These are phyloP conservation scores for Stachybotrys chlorohalonatus DNA, from an alignment of 2,329 filamentous ascomycete species.

Conservation along the genomic window DNA sequence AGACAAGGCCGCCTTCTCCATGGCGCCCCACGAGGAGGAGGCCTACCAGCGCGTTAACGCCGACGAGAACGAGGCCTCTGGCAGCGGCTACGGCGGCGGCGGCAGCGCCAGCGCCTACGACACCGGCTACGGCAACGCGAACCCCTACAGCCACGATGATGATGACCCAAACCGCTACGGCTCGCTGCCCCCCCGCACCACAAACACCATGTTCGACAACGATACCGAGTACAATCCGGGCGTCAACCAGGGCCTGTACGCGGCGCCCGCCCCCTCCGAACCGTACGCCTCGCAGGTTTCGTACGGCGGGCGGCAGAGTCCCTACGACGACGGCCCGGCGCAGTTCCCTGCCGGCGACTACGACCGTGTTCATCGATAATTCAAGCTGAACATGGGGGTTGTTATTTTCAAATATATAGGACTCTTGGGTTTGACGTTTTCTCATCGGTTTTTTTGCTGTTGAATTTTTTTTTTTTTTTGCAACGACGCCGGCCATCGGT, in stretches of 20 bases:
- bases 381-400: background rate
- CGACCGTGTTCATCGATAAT: slow-evolving; percentile 35
- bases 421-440: background rate
- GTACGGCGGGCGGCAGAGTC: slow-evolving; percentile 21
- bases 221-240: slow-evolving; percentile 38
- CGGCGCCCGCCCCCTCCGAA: slow-evolving; percentile 13
- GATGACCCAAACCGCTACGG: slow-evolving; percentile 31
- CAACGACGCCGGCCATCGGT: background rate
- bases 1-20: slow-evolving; percentile 61
- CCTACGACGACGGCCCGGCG: slow-evolving; percentile 38
- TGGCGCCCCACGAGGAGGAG: slow-evolving; percentile 57
- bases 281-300: slow-evolving; percentile 17
- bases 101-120: slow-evolving; percentile 21
- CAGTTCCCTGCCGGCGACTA: slow-evolving; percentile 52
- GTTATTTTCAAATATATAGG: no score
- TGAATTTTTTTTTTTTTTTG: background rate
- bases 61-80: slow-evolving; percentile 37
- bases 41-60: slow-evolving; percentile 53
- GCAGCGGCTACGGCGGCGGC: slow-evolving; percentile 20
- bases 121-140: slow-evolving; percentile 24
- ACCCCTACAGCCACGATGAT: slow-evolving; percentile 28
- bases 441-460: background rate
- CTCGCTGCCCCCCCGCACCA: slow-evolving; percentile 22
- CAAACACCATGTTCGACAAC: slow-evolving; percentile 37
- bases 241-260: slow-evolving; percentile 10